Base-by-base conservation (phyloP, 2,329 filamentous ascomycete genomes). In the Tolypocladium nubicola region DNA sequence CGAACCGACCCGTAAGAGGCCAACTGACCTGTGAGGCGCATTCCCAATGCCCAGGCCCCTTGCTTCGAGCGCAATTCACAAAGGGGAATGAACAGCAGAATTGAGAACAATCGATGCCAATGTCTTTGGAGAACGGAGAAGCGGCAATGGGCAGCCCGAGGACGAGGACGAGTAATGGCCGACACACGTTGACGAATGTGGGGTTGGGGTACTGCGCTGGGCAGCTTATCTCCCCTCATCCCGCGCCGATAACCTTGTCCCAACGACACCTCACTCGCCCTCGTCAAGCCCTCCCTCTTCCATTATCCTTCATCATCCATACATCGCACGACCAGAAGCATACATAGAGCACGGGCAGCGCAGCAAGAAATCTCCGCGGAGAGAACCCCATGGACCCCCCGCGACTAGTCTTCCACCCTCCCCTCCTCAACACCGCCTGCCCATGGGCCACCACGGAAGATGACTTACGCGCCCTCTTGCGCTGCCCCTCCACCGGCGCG, bases 351-450 rank as follows among this genome's bases (percentile, higher is more conserved):
- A 11, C 26, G 1, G 4, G 13, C 6, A 35, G 47, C 30, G 14
- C 47, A 35, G 26, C 3, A 35, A 11, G 47, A 33, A 2, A 14
- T 4, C 14, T 49, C 45, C 6, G 43, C 13, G 14, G 13, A 30
- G n/a, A 30, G 23, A 16, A 26, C 13, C 3, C 4, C 19, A 52
- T 52, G 47, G 6, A 63, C 6, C 65, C 64, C 1, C 64, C 61
- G 8, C 57, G 52, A 10, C 68, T 87, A 11, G 54, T 62, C 9
- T 82, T 90, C 59, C 63, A 75, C 49, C 87, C 86, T 0, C 86
- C 87, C 0, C 75, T 93, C 8, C 75, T 91, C 61, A 92, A 92
- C 71, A 88, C 87, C 0, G 83, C 89, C 37, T 86, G 82, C 54
- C 88, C 88, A 0, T 91, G 88, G 88, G 87, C 88, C 33, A 89